Percentiles rank a stretch among this genome's conserved stretches.
Conservation (phyloP, 2,329 filamentous ascomycete species). For the Teratosphaeria destructans region DNA sequence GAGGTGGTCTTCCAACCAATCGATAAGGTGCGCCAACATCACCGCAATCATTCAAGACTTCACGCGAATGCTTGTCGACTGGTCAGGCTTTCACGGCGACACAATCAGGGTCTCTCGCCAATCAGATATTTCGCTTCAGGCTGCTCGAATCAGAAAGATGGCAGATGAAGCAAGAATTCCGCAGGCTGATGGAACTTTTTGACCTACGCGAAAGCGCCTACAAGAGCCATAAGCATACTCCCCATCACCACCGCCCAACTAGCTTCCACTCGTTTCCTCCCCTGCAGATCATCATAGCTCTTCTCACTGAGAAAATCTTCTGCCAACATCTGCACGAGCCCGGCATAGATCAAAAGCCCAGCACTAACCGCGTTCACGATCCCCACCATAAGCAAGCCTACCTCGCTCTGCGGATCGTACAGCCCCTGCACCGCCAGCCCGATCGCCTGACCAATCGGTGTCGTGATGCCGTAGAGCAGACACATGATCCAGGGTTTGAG, state of each 20-base stretch:
- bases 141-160: neutral
- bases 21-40: too few species aligned
- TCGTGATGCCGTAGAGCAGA: conserved; percentile 51
- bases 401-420: conserved; percentile 39
- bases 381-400: conserved; percentile 40
- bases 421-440: conserved; percentile 40
- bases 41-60: too few species aligned
- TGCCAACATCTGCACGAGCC: conserved; percentile 39
- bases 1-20: too few species aligned
- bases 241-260: conserved; percentile 52
- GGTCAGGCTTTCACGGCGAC: too few species aligned
- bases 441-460: conserved; percentile 41
- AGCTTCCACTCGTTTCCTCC: conserved; percentile 49
- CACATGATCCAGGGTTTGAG: conserved; percentile 64
- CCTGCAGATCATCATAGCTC: conserved; percentile 50
- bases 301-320: conserved; percentile 50
- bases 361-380: conserved; percentile 41
- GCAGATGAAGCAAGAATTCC: neutral
- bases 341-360: conserved; percentile 40
- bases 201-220: conserved; percentile 52
- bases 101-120: too few species aligned
- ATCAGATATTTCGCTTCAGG: too few species aligned
- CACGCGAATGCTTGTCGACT: too few species aligned
- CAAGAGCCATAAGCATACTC: conserved; percentile 53
- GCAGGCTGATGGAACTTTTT: neutral